These are phyloP conservation scores for Monsonia emarginata DNA, from an alignment of 441 rosid genomes.

Conservation along the genomic window DNA sequence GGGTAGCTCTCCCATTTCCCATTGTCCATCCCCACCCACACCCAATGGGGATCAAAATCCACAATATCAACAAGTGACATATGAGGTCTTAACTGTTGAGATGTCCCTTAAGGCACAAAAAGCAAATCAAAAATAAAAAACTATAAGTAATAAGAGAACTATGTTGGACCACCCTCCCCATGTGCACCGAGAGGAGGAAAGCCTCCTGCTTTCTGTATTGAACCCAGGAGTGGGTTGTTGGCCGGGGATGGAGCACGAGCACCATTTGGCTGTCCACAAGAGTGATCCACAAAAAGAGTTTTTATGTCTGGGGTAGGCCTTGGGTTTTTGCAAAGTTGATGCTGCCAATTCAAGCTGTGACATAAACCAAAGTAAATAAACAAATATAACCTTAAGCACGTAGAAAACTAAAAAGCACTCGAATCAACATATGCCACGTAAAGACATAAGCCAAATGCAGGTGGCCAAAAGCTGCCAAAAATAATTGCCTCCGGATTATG, in stretches of 20 bases:
- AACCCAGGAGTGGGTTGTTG: conserved; percentile 56
- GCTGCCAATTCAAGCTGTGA: conserved; percentile 76
- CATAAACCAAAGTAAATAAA: conserved; percentile 6
- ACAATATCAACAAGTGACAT: too few species aligned
- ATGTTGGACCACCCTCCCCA: conserved; percentile 42
- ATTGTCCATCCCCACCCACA: too few species aligned
- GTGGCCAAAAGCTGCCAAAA: too few species aligned
- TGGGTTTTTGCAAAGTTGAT: conserved; percentile 72
- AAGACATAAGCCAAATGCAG: background rate
- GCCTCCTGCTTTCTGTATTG: conserved; percentile 48
- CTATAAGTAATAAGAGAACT: conserved; percentile 27
- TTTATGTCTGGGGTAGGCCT: conserved; percentile 74
- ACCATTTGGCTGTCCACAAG: conserved; percentile 61
- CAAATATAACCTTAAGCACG: too few species aligned
- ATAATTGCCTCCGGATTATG: background rate
- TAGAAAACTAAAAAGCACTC: background rate
- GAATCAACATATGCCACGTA: conserved; percentile 3
- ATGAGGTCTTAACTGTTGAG: too few species aligned
- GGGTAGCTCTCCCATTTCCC: too few species aligned
- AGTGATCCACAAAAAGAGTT: conserved; percentile 69
- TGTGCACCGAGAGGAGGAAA: conserved; percentile 54
- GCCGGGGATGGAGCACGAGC: conserved; percentile 70
- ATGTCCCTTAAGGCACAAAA: too few species aligned
- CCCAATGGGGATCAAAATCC: too few species aligned
- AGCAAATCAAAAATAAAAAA: conserved; percentile 4